A percentile compares a stretch with the other conserved stretches of the same genome.
phyloP scores from a whole-genome alignment of 805 yeast species.

The Isabelozyma pseudorhagii region DNA sequence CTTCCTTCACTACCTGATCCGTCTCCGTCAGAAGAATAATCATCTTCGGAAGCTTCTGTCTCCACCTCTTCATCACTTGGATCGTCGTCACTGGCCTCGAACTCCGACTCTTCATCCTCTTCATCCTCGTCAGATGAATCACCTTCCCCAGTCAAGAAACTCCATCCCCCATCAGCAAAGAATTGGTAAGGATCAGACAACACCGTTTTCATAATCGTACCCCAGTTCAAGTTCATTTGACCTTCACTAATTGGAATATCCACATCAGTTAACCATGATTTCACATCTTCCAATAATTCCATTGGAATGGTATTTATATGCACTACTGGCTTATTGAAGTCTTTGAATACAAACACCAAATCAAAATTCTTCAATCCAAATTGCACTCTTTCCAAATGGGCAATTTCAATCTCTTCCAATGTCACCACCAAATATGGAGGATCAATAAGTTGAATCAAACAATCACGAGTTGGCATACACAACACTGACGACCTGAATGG shows the following conservation, averaged over 20 bases:
- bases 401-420: conserved; percentile 87
- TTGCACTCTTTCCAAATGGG: conserved; percentile 94
- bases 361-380: conserved; percentile 96
- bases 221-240: conserved; percentile 94
- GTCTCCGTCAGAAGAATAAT: conserved; percentile 38
- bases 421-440: conserved; percentile 94
- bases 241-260: conserved; percentile 95
- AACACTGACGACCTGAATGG: conserved; percentile 92
- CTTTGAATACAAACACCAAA: conserved; percentile 93
- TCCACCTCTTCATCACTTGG: conserved; percentile 61
- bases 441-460: conserved; percentile 89
- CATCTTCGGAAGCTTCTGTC: conserved; percentile 46
- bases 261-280: conserved; percentile 96
- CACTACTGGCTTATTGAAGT: conserved; percentile 80
- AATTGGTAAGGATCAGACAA: conserved; percentile 91
- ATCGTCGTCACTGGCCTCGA: conserved; percentile 60
- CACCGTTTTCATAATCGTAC: conserved; percentile 90
- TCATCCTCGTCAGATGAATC: conserved; percentile 66
- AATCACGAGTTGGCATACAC: conserved; percentile 96
- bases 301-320: conserved; percentile 95
- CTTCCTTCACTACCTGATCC: conserved; percentile 29
- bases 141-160: conserved; percentile 83
- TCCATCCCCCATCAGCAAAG: conserved; percentile 94
- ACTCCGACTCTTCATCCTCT: conserved; percentile 68
- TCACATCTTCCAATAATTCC: conserved; percentile 86